phyloP scores from a whole-genome alignment of 108 stramenopile genomes.

The Aurantiochytrium sp. region DNA sequence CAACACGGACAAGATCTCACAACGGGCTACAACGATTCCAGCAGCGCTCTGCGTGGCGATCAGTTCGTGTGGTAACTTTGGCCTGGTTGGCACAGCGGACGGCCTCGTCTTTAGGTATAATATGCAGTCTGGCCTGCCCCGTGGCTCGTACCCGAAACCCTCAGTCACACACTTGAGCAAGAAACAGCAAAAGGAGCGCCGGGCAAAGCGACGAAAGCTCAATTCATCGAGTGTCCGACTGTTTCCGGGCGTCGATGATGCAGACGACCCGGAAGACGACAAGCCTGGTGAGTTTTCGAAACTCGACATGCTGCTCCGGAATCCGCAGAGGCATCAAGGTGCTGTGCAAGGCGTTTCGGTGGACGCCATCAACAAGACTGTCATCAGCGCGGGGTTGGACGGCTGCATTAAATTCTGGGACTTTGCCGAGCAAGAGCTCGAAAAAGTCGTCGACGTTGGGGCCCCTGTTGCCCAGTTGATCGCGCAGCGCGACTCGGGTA shows the following conservation, averaged over 20 bases:
- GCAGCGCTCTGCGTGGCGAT: not conserved
- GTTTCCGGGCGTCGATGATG: not conserved
- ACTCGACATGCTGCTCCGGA: conserved; percentile 12
- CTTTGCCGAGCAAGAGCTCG: conserved; percentile 70
- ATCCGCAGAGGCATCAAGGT: conserved; percentile 24
- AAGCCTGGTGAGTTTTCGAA: not conserved
- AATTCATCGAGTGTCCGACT: not conserved
- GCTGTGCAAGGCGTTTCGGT: conserved; percentile 79
- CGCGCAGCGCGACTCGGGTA: conserved; percentile 30
- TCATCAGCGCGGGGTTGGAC: conserved; percentile 73
- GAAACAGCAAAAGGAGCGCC: not conserved
- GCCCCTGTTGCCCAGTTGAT: not conserved
- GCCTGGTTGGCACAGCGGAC: conserved; percentile 80
- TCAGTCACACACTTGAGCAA: not conserved
- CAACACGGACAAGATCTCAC: conserved; percentile 25
- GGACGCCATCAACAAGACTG: conserved; percentile 68
- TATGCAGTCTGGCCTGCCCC: conserved; percentile 74
- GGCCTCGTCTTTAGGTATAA: conserved; percentile 89
- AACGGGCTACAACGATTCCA: not conserved
- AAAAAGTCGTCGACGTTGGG: not conserved
- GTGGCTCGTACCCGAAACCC: conserved; percentile 65
- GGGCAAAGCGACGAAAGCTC: not conserved
- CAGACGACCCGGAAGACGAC: not conserved
- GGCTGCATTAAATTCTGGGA: conserved; percentile 80
- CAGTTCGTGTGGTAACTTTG: conserved; percentile 57